Conservation (phyloP, 345 rosid genomes). For the Dimocarpus longan region DNA sequence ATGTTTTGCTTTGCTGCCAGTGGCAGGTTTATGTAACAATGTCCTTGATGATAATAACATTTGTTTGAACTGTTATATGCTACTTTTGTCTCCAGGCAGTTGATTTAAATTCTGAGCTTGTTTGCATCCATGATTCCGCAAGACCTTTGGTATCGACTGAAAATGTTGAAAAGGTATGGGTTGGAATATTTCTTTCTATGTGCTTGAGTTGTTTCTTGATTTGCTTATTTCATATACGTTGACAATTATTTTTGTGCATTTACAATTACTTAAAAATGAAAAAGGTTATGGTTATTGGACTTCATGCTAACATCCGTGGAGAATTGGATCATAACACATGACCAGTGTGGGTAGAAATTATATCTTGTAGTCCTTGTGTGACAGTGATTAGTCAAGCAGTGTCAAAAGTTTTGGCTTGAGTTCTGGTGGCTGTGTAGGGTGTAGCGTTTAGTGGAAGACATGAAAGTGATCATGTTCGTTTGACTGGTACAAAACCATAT, state of each 20-base stretch:
- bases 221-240: conserved; percentile 6
- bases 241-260: neutral
- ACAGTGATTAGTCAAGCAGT: neutral
- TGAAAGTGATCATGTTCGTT: neutral
- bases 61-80: neutral
- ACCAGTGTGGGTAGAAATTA: neutral
- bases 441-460: neutral
- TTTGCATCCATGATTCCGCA: conserved; percentile 93
- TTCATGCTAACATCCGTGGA: neutral
- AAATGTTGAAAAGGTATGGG: conserved; percentile 76
- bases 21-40: neutral
- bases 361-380: neutral
- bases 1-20: neutral
- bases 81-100: conserved; percentile 48
- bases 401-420: neutral
- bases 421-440: neutral
- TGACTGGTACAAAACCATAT: neutral
- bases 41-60: neutral
- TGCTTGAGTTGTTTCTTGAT: conserved; percentile 10
- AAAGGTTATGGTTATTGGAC: neutral
- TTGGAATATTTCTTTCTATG: neutral
- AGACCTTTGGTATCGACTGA: conserved; percentile 69
- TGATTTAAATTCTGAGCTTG: conserved; percentile 74
- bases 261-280: neutral
- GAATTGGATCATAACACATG: neutral